Evolutionary conservation across 257 asterid species (phyloP).

Genomic region (Agastache rugosa): DNA sequence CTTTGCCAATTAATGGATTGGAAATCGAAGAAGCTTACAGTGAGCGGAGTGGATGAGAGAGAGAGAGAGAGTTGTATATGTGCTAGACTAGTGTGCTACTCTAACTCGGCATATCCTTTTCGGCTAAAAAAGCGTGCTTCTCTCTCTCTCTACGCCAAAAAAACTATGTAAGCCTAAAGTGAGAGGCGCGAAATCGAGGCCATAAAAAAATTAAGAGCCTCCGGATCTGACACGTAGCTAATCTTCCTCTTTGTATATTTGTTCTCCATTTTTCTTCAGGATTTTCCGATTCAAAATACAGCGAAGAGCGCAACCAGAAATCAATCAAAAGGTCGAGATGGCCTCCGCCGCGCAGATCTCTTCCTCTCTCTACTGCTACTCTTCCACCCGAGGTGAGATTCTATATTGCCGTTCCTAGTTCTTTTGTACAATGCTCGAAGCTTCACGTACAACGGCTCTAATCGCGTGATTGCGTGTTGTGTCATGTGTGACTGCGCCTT

Average conservation of each 20-base stretch:
- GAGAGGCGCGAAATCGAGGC: slow-evolving; percentile 6
- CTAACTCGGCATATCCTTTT: background rate
- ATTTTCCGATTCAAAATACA: background rate
- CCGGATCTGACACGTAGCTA: slow-evolving; percentile 36
- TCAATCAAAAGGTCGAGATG: slow-evolving; percentile 4
- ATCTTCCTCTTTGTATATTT: slow-evolving; percentile 21
- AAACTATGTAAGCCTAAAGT: background rate
- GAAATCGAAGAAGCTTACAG: slow-evolving; percentile 18
- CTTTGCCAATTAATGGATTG: slow-evolving; percentile 19
- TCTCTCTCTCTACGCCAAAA: background rate
- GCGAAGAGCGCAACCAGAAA: background rate
- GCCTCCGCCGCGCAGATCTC: slow-evolving; percentile 28
- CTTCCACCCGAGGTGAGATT: slow-evolving; percentile 38
- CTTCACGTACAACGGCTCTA: slow-evolving; percentile 4
- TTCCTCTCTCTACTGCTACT: slow-evolving; percentile 37
- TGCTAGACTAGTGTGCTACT: background rate
- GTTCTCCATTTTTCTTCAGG: slow-evolving; percentile 9
- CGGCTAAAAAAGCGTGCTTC: slow-evolving; percentile 11
- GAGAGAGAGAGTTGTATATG: background rate
- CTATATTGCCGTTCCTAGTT: background rate
- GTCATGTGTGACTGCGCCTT: too few species aligned
- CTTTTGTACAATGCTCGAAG: slow-evolving; percentile 1
- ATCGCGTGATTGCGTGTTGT: background rate
- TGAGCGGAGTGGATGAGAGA: slow-evolving; percentile 28
- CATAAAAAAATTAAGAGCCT: background rate